Base-by-base conservation (phyloP, 2,329 filamentous ascomycete species). In the Botrytis elliptica region DNA sequence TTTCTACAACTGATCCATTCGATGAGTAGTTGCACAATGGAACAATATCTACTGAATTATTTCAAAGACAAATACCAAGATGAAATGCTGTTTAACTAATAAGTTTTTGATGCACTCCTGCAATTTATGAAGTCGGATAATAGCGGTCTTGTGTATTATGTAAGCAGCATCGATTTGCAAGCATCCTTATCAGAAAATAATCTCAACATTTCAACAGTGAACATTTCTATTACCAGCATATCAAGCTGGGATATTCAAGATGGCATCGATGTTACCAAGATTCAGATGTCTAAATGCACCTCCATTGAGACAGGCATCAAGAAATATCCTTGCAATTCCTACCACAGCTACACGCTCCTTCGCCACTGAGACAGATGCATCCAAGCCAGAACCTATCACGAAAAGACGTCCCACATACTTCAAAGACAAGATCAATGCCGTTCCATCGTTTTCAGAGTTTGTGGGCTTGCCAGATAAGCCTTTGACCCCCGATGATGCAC, bases 401-500 rank as follows among this genome's bases (percentile, higher is more conserved):
- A 79, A 79, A 70, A 73, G 78, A 73, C 79, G 81, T 14, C 81
- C 79, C 44, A 81, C 80, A 62, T 82, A 82, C 65, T 82, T 82
- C 74, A 82, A 81, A 76, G 81, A 82, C 71, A 77, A 76, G 33
- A 44, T 79, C n/a, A 81, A 80, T 68, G 70, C 76, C n/a, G 83
- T 91, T 12, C 87, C 87, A 0, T 84, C 88, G 10, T 87, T 91
- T 76, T 84, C 86, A 70, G 87, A 90, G 63, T 91, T 91, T 78
- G 77, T 91, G 40, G 83, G 80, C 1, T 78, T 83, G 18, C 78
- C 84, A 74, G 83, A 84, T 3, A 71, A 80, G 52, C 79, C 86
- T 5, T 81, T 90, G 8, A 78, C 87, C 0, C 78, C 84, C 10
- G 81, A 84, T 76, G 89, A 91, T 71, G 88, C 89, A 9, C 90